Base-by-base conservation (phyloP, 2,329 filamentous ascomycete species). In the Sporothrix sp. region DNA sequence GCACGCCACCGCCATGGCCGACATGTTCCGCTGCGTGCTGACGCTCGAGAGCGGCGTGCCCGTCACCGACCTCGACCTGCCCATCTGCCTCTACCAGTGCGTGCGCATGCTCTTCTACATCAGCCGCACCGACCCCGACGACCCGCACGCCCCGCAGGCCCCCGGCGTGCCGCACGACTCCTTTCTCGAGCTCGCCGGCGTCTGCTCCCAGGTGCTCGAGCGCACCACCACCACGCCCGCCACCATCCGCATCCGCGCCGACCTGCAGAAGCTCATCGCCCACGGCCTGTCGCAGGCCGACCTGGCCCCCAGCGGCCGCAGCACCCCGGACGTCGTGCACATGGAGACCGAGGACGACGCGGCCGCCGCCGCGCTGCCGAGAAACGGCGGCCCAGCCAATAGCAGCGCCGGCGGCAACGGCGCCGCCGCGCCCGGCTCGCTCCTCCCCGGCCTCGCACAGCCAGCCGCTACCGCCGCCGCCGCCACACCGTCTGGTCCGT, bases 71-170 rank as follows among this genome's bases (percentile, higher is more conserved):
- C 61, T 79, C 16, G 76, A 79, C 51, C 65, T 79, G 33, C 71
- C 75, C 7, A 69, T 74, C 4, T 79, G 76, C 54, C 71, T 74
- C 1, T 77, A 77, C 50, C 75, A 79, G 56, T 78, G 75, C 48
- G 70, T 71, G 9, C 68, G 73, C 25, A 70, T 78, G 58, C 62
- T 79, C 47, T 74, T 72, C 30, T 74, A 76, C 54, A 69, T 70
- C 2, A 69, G 73, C 46, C 72, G 75, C 48, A 70, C 67, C 18
- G 68, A 67, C 39, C 66, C 63, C 3, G 28, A 27, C 44, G 70
- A 73, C 42, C 65, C 72, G 38, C 67, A 69, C 1, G 62, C 44
- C 10, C 38, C n/a, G n/a, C n/a, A n/a, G n/a, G n/a, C n/a, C n/a
- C n/a, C n/a, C n/a, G n/a, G n/a, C n/a, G n/a, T 78, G 42, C 45